Percentiles rank a stretch among this genome's conserved stretches.
phyloP scores from a whole-genome alignment of 1,284 basidiomycete species.

The Cystobasidium slooffiae region DNA sequence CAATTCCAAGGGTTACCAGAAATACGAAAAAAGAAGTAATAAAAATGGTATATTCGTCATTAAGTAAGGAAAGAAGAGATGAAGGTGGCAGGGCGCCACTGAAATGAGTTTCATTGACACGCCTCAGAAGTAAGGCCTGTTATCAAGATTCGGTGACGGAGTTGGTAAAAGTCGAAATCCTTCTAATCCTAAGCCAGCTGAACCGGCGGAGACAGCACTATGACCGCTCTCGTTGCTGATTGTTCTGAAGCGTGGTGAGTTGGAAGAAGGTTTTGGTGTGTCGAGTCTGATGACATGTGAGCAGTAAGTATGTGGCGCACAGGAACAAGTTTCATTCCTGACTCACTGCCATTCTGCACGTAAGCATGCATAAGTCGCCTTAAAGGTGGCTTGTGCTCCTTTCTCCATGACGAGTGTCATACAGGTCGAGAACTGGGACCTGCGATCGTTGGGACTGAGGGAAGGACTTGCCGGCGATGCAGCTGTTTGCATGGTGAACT shows the following conservation, averaged over 20 bases:
- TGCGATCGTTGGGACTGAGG: conserved; percentile 24
- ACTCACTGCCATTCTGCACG: conserved; percentile 68
- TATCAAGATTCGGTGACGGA: conserved; percentile 32
- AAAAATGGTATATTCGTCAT: conserved; percentile 4
- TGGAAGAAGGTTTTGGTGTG: conserved; percentile 33
- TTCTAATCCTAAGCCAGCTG: conserved; percentile 21
- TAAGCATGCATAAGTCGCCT: conserved; percentile 70
- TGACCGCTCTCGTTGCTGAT: conserved; percentile 21
- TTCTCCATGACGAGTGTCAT: conserved; percentile 83
- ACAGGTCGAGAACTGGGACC: conserved; percentile 59
- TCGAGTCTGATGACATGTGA: conserved; percentile 29
- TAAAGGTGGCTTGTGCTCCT: conserved; percentile 80
- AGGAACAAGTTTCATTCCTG: neutral
- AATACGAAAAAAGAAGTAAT: neutral
- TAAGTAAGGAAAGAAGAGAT: neutral
- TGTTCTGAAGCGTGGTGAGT: conserved; percentile 29
- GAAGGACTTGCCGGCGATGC: conserved; percentile 53
- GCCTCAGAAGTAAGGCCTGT: conserved; percentile 19
- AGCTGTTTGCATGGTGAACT: conserved; percentile 65
- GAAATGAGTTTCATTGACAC: neutral
- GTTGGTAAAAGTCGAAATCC: conserved; percentile 35
- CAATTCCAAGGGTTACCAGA: neutral
- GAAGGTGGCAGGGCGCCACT: neutral
- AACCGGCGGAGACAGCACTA: conserved; percentile 11
- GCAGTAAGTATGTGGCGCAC: neutral